Percentiles rank a stretch among this genome's conserved stretches.
phyloP scores from a whole-genome alignment of 495 filamentous ascomycete species.

The Neurospora sp. region DNA sequence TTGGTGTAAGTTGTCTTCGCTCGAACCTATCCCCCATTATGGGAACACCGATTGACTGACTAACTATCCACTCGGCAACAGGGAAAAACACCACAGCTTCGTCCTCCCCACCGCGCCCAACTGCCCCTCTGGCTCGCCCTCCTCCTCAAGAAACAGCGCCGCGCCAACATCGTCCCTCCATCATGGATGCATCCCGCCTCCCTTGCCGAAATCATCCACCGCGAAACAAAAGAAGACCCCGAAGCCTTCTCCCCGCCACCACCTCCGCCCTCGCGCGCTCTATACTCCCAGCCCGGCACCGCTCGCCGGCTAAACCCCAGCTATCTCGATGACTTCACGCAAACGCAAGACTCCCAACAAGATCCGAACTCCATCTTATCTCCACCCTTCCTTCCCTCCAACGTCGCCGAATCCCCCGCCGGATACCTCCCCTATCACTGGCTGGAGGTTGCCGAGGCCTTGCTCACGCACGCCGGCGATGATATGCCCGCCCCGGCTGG shows the following conservation, averaged over 20 bases:
- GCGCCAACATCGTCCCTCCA: slow-evolving; percentile 88
- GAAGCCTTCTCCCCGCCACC: slow-evolving; percentile 67
- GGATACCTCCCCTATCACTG: slow-evolving; percentile 85
- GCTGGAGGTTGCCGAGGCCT: slow-evolving; percentile 76
- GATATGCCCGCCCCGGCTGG: slow-evolving; percentile 65
- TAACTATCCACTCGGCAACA: slow-evolving; percentile 20
- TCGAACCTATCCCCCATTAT: slow-evolving; percentile 8
- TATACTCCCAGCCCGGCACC: slow-evolving; percentile 22
- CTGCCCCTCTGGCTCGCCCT: slow-evolving; percentile 96
- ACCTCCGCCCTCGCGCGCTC: slow-evolving; percentile 43
- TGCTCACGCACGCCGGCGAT: slow-evolving; percentile 75
- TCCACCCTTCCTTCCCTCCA: slow-evolving; percentile 53
- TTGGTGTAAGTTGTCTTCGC: slow-evolving; percentile 54
- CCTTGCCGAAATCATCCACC: slow-evolving; percentile 62
- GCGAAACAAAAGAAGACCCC: slow-evolving; percentile 59
- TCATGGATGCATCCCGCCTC: slow-evolving; percentile 72
- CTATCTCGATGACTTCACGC: neutral
- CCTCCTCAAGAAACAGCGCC: slow-evolving; percentile 86
- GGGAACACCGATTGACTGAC: neutral
- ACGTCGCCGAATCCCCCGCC: slow-evolving; percentile 47
- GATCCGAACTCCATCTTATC: slow-evolving; percentile 16
- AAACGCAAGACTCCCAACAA: neutral
- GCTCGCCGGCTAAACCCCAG: slow-evolving; percentile 13
- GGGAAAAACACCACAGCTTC: slow-evolving; percentile 68
- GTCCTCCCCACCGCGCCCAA: slow-evolving; percentile 68